These are phyloP conservation scores for Penstemon barbatus DNA, from an alignment of 257 asterid genomes.

Conservation along the genomic window DNA sequence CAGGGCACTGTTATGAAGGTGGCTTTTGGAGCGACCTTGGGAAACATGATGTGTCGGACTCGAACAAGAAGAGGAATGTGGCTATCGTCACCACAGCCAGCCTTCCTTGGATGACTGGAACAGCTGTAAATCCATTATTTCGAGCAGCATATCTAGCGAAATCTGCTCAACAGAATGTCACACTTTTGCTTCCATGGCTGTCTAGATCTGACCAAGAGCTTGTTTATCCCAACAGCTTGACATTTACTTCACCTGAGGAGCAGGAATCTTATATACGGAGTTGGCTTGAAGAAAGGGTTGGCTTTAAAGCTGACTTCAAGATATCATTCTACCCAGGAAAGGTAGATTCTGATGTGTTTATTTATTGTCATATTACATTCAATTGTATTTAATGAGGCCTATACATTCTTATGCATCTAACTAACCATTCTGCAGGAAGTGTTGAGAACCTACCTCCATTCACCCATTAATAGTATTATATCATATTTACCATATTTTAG, in stretches of 20 bases:
- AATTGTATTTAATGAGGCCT: conserved; percentile 6
- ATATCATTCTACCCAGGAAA: conserved; percentile 98
- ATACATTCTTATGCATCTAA: neutral
- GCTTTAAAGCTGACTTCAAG: conserved; percentile 85
- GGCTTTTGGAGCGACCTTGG: conserved; percentile 74
- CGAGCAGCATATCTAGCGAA: conserved; percentile 96
- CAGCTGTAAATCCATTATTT: conserved; percentile 95
- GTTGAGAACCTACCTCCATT: conserved; percentile 17
- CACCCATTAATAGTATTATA: conserved; percentile 3
- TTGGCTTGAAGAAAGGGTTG: conserved; percentile 98
- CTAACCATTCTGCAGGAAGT: neutral
- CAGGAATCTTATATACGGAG: conserved; percentile 83
- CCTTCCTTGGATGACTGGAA: conserved; percentile 99
- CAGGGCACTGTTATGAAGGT: conserved; percentile 92
- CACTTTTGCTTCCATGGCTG: conserved; percentile 98
- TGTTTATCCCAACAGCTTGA: conserved; percentile 83
- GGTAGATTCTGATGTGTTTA: conserved; percentile 43
- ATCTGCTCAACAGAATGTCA: conserved; percentile 80
- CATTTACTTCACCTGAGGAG: conserved; percentile 91
- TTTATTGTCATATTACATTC: no score
- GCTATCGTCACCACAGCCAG: conserved; percentile 99
- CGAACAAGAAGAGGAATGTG: conserved; percentile 79
- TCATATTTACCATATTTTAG: conserved; percentile 10
- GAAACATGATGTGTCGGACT: conserved; percentile 48
- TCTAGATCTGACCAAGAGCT: conserved; percentile 92